Base-by-base conservation (phyloP, 768 basidiomycete species). In the Tulasnella sp. region DNA sequence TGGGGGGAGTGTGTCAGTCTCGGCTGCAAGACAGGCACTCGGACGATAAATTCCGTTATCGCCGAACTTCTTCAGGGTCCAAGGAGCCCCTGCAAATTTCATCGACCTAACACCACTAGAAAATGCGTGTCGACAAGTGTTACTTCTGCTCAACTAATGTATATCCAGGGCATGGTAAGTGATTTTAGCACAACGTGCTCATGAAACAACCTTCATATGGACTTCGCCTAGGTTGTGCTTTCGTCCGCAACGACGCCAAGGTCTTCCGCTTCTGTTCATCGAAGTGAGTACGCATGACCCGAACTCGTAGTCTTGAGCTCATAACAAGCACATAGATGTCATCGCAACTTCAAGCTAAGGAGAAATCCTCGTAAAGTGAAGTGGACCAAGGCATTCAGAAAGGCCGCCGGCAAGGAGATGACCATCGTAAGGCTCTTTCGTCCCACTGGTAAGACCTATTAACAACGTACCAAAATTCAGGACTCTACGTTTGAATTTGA, bases 311-410 rank as follows among this genome's bases (percentile, higher is more conserved):
- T 42, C 14, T 22, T 36, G n/a, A 12, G n/a, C 41, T 34, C n/a
- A 16, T 77, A 29, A 70, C 5, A 44, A 47, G 26, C 17, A 69
- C 67, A 16, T 69, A 95, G 93, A 85, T 97, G 97, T 80, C 93
- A 98, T 81, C 98, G 98, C 83, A 99, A 98, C 82, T 99, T 99
- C 88, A 99, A 99, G 81, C 98, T 98, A 97, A 98, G 98, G 84
- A 91, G 97, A 42, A 99, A 98, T 82, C 97, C 97, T 62, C 89
- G 97, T 74, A 99, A 99, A 82, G 95, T 99, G 41, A 85, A 93
- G 77, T 99, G 97, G 97, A 99, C 97, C 62, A 99, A 99, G 81
- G 97, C 97, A 26, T 99, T 99, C 86, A 87, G 97, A 75, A 96
- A 94, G 81, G 95, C 97, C n/a, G 92, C 95, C 67, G 97, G 97